phyloP scores from a whole-genome alignment of 306 rosid species.

The Fragaria vesca region DNA sequence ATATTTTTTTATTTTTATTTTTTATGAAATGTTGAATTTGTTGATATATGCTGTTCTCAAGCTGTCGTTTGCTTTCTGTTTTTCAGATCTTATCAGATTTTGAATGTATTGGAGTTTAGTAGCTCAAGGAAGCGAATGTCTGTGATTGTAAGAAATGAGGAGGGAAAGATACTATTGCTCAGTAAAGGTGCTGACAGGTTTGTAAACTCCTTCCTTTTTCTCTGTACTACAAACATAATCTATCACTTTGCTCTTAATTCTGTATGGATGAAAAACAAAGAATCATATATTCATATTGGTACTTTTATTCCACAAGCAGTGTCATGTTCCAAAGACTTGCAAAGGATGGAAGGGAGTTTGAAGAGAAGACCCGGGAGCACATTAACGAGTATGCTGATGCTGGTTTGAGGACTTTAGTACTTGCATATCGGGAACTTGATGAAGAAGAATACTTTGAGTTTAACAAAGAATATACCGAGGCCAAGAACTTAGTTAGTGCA shows the following conservation, averaged over 20 bases:
- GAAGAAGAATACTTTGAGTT: constrained; percentile 68
- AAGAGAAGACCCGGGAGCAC: constrained; percentile 69
- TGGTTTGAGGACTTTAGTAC: constrained; percentile 91
- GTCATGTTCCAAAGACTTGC: constrained; percentile 94
- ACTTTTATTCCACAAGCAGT: constrained; percentile 45
- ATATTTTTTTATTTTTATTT: background rate
- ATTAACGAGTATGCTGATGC: constrained; percentile 91
- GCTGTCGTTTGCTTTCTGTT: constrained; percentile 12
- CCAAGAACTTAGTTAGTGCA: constrained; percentile 74
- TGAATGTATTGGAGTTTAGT: constrained; percentile 77
- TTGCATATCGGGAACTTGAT: constrained; percentile 74
- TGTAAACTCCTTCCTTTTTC: constrained; percentile 33
- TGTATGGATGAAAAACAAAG: background rate
- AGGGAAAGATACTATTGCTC: constrained; percentile 68
- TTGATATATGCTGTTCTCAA: background rate
- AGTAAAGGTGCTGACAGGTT: constrained; percentile 99
- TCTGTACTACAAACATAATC: background rate
- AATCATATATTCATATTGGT: constrained; percentile 1
- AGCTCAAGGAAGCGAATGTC: constrained; percentile 98
- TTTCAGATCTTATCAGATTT: constrained; percentile 68
- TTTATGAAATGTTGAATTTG: background rate
- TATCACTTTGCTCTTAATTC: background rate
- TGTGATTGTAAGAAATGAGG: constrained; percentile 63
- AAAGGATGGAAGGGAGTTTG: constrained; percentile 71
- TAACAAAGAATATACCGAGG: constrained; percentile 56